phyloP scores from a whole-genome alignment of 495 filamentous ascomycete genomes.

The Talaromyces ruber region DNA sequence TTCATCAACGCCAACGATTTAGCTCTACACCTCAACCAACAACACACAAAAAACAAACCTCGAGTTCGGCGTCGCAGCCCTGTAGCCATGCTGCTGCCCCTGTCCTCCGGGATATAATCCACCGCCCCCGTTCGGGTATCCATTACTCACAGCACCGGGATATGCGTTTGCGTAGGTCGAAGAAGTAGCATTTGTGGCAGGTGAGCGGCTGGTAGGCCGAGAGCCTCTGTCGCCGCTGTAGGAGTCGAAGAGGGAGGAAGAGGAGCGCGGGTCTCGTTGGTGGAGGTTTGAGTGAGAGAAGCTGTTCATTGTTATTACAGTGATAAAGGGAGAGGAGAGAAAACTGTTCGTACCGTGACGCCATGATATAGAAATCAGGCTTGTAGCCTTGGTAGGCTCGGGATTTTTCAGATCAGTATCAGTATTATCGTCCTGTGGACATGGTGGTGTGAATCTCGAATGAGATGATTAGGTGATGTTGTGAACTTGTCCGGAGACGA shows the following conservation, averaged over 20 bases:
- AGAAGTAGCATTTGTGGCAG: conserved; percentile 22
- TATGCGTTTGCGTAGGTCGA: conserved; percentile 50
- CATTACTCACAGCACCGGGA: conserved; percentile 37
- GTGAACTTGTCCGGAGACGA: neutral
- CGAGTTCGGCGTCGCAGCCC: conserved; percentile 72
- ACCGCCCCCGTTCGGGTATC: neutral
- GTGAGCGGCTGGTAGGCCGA: conserved; percentile 40
- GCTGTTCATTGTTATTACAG: conserved; percentile 20
- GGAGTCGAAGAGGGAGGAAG: conserved; percentile 77
- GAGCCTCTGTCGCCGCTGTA: conserved; percentile 59
- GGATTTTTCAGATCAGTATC: neutral
- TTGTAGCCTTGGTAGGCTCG: neutral
- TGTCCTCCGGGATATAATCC: neutral
- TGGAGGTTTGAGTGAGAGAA: conserved; percentile 56
- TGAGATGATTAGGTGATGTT: neutral
- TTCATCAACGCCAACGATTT: neutral
- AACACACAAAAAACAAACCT: conserved; percentile 39
- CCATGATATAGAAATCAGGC: neutral
- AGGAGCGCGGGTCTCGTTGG: conserved; percentile 76
- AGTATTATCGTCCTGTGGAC: neutral
- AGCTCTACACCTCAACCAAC: neutral
- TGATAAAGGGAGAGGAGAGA: neutral
- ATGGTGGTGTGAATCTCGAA: neutral
- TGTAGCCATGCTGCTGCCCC: conserved; percentile 10
- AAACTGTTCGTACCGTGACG: neutral